Evolutionary conservation across 2,329 filamentous ascomycete species (phyloP), one percentile per base, ranked within the genome.

Genomic region (Neophaeococcomyces mojaviensis): DNA sequence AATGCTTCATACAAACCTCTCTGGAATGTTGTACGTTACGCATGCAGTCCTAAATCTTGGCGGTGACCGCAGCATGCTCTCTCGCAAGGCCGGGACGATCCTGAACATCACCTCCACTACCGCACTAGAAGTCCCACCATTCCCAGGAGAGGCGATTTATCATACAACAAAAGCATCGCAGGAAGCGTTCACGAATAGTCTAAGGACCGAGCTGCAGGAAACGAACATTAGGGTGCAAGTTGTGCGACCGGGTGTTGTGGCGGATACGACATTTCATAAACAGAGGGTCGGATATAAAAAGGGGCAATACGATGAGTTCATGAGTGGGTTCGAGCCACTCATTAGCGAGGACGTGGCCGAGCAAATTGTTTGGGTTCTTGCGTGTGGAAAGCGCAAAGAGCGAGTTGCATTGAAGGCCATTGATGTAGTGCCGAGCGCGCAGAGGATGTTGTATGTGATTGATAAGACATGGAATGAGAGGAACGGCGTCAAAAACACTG

Each of bases 31-130:
- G 26, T 34, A 42, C 19, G 26, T 31, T n/a, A 33, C 39, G 9
- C 28, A 33, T 20, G 63, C 67, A 0, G 68, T 69, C 0, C 61
- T 74, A 2, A 74, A 73, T 36, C 56, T 59, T 10, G 15, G 26
- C 39, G 20, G 20, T 16, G 16, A 6, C n/a, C 4, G 20, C 3
- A 61, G 60, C 22, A 71, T 72, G 64, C 61, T 67, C 47, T 50
- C 58, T 8, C 56, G 60, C 0, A 65, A 65, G 24, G 47, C 51
- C 10, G 70, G 70, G 1, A 72, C 68, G 1, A 73, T 75, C 20
- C 50, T 76, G 1, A 75, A 74, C 49, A 57, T 74, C 10, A 71
- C 72, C 0, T 71, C 67, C 0, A 64, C 65, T 0, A 75, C 72
- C 0, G 71, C 61, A 0, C 58, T 74, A 0, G 71, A 74, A 48